Evolutionary conservation across 1,284 basidiomycete species (phyloP).

Genomic region (Crepidotus sp.): DNA sequence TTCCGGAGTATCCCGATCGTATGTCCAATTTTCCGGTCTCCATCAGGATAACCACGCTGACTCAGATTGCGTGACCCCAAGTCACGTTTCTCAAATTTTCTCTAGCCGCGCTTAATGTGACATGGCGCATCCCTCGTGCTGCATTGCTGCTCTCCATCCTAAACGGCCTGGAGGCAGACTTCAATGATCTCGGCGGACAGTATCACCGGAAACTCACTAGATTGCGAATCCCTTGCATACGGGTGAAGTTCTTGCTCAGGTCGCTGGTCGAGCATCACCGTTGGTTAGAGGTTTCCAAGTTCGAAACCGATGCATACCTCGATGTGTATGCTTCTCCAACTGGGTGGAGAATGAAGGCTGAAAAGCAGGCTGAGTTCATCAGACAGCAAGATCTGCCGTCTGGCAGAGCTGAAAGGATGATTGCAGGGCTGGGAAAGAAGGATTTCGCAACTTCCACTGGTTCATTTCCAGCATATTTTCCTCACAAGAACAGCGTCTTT

Average conservation of each 20-base stretch:
- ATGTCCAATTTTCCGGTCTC: constrained; percentile 27
- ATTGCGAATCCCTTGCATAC: constrained; percentile 42
- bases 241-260: constrained; percentile 38
- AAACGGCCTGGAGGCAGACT: constrained; percentile 54
- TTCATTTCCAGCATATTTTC: constrained; percentile 23
- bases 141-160: constrained; percentile 52
- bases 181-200: constrained; percentile 65
- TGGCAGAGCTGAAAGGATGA: constrained; percentile 53
- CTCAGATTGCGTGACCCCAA: constrained; percentile 21
- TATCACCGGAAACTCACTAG: constrained; percentile 53
- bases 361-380: constrained; percentile 59
- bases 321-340: constrained; percentile 64
- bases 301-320: constrained; percentile 47
- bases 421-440: constrained; percentile 25
- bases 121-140: constrained; percentile 43
- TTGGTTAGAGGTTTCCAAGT: constrained; percentile 64
- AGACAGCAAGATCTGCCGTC: constrained; percentile 64
- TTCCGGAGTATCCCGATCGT: constrained; percentile 70
- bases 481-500: constrained; percentile 43
- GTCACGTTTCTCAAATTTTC: constrained; percentile 69
- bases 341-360: constrained; percentile 46
- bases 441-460: constrained; percentile 11
- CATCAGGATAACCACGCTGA: constrained; percentile 21
- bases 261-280: constrained; percentile 30
- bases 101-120: constrained; percentile 44